Conservation (phyloP, 495 filamentous ascomycete genomes). For the Lindgomyces ingoldianus region DNA sequence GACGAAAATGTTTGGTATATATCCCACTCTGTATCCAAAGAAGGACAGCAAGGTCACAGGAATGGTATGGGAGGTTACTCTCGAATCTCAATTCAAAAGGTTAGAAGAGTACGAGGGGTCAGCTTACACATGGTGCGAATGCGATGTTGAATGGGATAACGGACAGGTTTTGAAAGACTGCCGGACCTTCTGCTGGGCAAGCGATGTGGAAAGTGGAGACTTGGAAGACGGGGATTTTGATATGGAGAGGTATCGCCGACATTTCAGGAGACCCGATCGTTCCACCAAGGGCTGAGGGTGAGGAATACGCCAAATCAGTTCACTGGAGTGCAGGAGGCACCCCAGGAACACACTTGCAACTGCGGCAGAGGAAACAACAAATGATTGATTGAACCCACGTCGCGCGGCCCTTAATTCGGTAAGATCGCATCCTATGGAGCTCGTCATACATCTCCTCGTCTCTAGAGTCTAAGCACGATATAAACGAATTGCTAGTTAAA, state of each 20-base stretch:
- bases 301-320: too few species aligned
- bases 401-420: too few species aligned
- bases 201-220: constrained; percentile 15
- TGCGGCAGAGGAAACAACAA: too few species aligned
- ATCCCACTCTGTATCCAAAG: constrained; percentile 11
- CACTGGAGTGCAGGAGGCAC: too few species aligned
- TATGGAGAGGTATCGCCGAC: constrained; percentile 16
- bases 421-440: too few species aligned
- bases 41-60: constrained; percentile 1
- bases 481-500: too few species aligned
- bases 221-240: constrained; percentile 23
- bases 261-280: too few species aligned
- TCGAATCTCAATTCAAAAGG: constrained; percentile 3
- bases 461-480: too few species aligned
- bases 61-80: constrained; percentile 9
- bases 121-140: constrained; percentile 29
- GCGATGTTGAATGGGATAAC: constrained; percentile 4
- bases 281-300: too few species aligned
- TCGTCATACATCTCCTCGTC: too few species aligned
- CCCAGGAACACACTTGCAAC: too few species aligned
- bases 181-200: constrained; percentile 24
- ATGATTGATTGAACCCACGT: too few species aligned
- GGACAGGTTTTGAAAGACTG: constrained; percentile 1
- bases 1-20: constrained; percentile 25
- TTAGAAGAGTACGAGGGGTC: constrained; percentile 17